Evolutionary conservation across 345 rosid genomes (phyloP), one percentile per base, ranked within the genome.

Genomic region (Citrus maxima): DNA sequence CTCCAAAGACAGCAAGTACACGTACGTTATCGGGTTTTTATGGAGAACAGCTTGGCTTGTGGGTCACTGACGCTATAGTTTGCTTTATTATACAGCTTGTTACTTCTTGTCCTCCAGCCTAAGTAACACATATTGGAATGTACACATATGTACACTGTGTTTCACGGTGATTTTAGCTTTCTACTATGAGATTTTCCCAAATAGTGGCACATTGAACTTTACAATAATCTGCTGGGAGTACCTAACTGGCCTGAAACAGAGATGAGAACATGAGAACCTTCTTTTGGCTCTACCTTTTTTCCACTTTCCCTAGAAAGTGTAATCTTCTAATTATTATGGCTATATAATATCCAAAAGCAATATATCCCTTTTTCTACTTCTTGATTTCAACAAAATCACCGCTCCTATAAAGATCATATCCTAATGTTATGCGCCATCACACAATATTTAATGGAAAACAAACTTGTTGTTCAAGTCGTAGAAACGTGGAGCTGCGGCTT

Each of bases 1-100:
- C 32, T 58, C 76, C 10, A 25, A 73, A 30, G 80, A 71, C 69
- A 81, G 67, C n/a, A 75, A 68, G 74, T 62, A 67, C 76, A 18
- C 13, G 60, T 32, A 63, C 61, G 12, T 1, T 62, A 21, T 75
- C 18, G 42, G 25, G 37, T 46, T 42, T 51, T 76, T 30, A 5
- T 76, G 34, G 4, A 35, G 49, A 73, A 61, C 68, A 16, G 37
- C 68, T 51, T 37, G 75, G 38, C 56, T 19, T 55, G 58, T 38
- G 58, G 51, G 67, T 76, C 28, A 63, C 65, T 13, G 19, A 75
- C 28, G 65, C 63, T 30, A 2, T 32, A 18, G 22, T 51, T 14
- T 4, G 19, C 56, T 51, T 18, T 18, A 51, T 51, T 4, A 4
- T 18, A 16, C 49, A 42, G 49, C 56, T 51, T 51, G 21, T 51